Evolutionary conservation across 345 rosid genomes (phyloP).

Genomic region (Acer yangbiense): DNA sequence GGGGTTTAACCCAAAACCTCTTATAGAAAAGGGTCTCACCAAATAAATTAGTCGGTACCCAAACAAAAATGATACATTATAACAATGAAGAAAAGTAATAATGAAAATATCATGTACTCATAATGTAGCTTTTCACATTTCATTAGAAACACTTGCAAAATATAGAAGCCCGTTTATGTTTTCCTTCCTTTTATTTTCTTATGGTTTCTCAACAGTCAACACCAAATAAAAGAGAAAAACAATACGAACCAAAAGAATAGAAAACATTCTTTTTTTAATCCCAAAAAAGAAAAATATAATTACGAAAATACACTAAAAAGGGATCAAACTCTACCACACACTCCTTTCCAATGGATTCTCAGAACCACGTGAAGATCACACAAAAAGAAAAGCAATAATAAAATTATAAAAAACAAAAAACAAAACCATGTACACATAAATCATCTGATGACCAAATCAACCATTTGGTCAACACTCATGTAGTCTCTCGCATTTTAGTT

Average conservation of each 20-base stretch:
- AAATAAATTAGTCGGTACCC: background rate
- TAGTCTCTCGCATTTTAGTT: background rate
- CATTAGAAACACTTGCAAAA: background rate
- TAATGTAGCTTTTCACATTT: background rate
- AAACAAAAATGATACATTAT: background rate
- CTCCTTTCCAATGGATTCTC: too few relatives aligned
- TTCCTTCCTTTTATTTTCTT: background rate
- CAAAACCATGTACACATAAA: background rate
- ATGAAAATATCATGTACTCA: background rate
- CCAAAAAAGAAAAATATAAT: background rate
- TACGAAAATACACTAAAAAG: background rate
- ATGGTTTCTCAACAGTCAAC: background rate
- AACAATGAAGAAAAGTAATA: conserved; percentile 1
- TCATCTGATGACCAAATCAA: background rate
- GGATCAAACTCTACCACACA: too few relatives aligned
- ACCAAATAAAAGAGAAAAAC: background rate
- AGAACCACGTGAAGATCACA: background rate
- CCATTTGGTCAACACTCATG: background rate
- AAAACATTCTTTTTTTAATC: background rate
- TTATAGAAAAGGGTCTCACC: background rate
- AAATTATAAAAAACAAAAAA: background rate
- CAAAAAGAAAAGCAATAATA: background rate
- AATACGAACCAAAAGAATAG: background rate
- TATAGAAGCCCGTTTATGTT: background rate
- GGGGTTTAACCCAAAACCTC: background rate